These are phyloP conservation scores for Deinandra increscens DNA, from an alignment of 129 eudicot genomes.

Conservation along the genomic window DNA sequence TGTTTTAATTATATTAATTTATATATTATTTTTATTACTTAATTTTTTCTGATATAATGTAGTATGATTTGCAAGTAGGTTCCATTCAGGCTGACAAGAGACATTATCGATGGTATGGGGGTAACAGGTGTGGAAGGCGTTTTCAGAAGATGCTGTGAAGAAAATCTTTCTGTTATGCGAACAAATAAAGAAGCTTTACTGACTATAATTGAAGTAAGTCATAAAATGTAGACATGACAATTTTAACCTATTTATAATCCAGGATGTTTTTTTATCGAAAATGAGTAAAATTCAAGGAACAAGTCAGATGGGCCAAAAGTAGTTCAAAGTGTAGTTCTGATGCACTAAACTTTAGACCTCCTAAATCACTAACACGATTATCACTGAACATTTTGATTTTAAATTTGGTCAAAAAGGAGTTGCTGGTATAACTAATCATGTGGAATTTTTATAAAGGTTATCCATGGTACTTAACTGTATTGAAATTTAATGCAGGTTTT, in stretches of 20 bases:
- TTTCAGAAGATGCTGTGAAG: constrained; percentile 94
- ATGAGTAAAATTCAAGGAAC: neutral
- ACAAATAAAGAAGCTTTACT: constrained; percentile 91
- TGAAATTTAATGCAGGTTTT: constrained; percentile 67
- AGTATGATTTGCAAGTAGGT: constrained; percentile 42
- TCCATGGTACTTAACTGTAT: constrained; percentile 1
- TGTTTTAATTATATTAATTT: neutral
- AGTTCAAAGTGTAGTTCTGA: neutral
- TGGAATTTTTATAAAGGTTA: neutral
- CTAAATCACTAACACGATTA: too few species aligned
- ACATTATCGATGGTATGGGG: constrained; percentile 97
- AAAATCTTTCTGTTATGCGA: constrained; percentile 92
- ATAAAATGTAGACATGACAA: neutral
- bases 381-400: neutral
- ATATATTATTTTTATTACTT: neutral
- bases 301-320: neutral
- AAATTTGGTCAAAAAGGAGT: neutral
- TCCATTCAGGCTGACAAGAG: constrained; percentile 93
- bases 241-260: neutral
- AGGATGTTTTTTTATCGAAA: neutral
- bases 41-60: neutral
- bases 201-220: constrained; percentile 76
- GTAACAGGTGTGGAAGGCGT: constrained; percentile 98
- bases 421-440: neutral
- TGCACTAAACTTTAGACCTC: neutral